Percentiles rank a stretch among this genome's conserved stretches.
These are phyloP conservation scores for Calocera cornea DNA, from an alignment of 768 basidiomycete species.

Conservation along the genomic window DNA sequence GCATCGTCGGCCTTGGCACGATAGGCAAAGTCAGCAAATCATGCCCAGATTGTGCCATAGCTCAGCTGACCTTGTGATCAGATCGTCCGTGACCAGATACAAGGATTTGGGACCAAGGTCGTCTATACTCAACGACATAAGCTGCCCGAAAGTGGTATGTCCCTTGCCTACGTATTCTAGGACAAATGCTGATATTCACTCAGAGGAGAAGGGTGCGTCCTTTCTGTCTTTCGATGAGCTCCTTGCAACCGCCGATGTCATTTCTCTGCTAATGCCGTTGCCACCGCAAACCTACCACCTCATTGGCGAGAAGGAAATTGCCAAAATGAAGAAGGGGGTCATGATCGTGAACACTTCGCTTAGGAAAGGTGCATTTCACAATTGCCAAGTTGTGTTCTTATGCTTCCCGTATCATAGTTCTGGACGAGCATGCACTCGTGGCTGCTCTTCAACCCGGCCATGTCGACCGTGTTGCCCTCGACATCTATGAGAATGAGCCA, in stretches of 20 bases:
- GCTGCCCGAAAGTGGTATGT: slow-evolving; percentile 14
- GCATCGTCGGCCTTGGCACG: slow-evolving; percentile 27
- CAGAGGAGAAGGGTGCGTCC: slow-evolving; percentile 18
- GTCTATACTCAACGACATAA: slow-evolving; percentile 22
- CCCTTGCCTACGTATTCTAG: background rate
- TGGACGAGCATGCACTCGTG: slow-evolving; percentile 25
- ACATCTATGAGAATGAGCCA: slow-evolving; percentile 28
- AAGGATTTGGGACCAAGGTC: slow-evolving; percentile 23
- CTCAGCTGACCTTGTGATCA: background rate
- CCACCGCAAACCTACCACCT: slow-evolving; percentile 18
- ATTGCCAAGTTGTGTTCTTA: too few relatives aligned
- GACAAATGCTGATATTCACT: background rate
- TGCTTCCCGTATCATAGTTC: slow-evolving; percentile 15
- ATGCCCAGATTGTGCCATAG: background rate
- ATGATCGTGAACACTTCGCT: slow-evolving; percentile 23
- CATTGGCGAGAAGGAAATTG: slow-evolving; percentile 16
- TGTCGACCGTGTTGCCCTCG: slow-evolving; percentile 23
- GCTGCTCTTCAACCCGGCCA: slow-evolving; percentile 24
- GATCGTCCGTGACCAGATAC: slow-evolving; percentile 18
- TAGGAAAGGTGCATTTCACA: slow-evolving; percentile 19
- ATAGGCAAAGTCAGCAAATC: slow-evolving; percentile 21
- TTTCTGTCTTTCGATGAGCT: slow-evolving; percentile 21
- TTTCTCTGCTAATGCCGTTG: slow-evolving; percentile 20
- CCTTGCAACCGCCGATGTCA: slow-evolving; percentile 18
- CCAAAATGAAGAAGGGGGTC: slow-evolving; percentile 21